A percentile compares a stretch with the other conserved stretches of the same genome.
These are phyloP conservation scores for Fusarium nisikadoi DNA, from an alignment of 2,329 filamentous ascomycete genomes.

Conservation along the genomic window DNA sequence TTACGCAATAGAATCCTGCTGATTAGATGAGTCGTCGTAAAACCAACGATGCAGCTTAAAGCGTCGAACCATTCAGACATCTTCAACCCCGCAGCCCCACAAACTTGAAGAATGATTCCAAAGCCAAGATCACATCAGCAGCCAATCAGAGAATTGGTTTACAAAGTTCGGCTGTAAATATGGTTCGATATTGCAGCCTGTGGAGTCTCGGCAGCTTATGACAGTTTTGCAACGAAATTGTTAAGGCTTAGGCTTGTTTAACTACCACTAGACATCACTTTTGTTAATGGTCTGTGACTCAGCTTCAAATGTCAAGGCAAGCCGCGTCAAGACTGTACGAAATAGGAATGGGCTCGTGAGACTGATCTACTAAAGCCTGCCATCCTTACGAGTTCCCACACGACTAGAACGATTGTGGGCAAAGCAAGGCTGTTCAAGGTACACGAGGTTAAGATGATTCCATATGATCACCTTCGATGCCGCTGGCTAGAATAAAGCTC, in stretches of 20 bases:
- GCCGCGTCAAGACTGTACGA: neutral
- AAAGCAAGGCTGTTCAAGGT: conserved; percentile 5
- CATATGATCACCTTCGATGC: conserved; percentile 4
- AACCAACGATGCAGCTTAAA: neutral
- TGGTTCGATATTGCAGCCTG: neutral
- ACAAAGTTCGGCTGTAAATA: conserved; percentile 4
- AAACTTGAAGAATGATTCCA: conserved; percentile 37
- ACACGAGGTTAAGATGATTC: conserved; percentile 17
- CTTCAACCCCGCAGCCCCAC: conserved; percentile 30
- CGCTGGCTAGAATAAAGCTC: neutral
- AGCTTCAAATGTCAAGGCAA: neutral
- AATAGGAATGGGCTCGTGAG: neutral
- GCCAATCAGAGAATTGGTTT: conserved; percentile 18
- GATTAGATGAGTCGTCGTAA: conserved; percentile 3
- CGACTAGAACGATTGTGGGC: conserved; percentile 17
- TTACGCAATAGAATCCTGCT: neutral
- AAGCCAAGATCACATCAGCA: conserved; percentile 16
- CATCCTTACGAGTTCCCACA: conserved; percentile 13
- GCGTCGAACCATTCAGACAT: conserved; percentile 9
- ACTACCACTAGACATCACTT: neutral
- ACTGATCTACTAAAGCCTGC: conserved; percentile 7
- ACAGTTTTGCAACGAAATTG: neutral
- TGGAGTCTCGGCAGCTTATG: neutral
- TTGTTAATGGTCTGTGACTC: neutral
- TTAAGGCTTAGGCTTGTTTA: neutral